A percentile compares a stretch with the other conserved stretches of the same genome.
These are phyloP conservation scores for Dactylellina drechsleri DNA, from an alignment of 2,329 filamentous ascomycete species.

Conservation along the genomic window DNA sequence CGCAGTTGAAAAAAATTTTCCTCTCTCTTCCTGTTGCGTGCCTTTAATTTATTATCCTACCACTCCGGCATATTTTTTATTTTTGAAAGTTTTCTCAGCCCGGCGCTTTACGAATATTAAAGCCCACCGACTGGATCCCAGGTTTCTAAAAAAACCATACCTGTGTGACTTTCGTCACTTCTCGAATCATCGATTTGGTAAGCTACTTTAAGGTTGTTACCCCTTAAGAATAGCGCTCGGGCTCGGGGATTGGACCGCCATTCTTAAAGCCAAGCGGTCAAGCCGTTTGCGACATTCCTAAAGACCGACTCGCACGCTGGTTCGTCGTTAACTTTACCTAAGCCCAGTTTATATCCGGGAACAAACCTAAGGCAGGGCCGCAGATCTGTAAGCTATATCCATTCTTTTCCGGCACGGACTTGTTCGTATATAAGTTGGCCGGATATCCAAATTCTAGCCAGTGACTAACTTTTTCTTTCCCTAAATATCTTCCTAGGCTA, in stretches of 20 bases:
- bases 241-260: conserved; percentile 26
- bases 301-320: conserved; percentile 29
- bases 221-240: conserved; percentile 47
- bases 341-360: conserved; percentile 51
- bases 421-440: conserved; percentile 32
- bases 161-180: conserved; percentile 52
- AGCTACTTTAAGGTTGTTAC: conserved; percentile 48
- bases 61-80: conserved; percentile 14
- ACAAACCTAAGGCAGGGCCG: conserved; percentile 29
- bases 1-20: not conserved
- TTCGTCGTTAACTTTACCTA: conserved; percentile 22
- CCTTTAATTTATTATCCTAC: not conserved
- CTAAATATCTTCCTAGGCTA: conserved; percentile 15
- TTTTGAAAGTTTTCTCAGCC: conserved; percentile 21
- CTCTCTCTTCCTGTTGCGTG: conserved; percentile 15
- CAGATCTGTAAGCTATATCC: conserved; percentile 54
- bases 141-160: conserved; percentile 33
- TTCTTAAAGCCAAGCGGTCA: conserved; percentile 46
- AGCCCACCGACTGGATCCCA: conserved; percentile 2
- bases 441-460: conserved; percentile 12
- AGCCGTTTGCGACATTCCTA: conserved; percentile 55
- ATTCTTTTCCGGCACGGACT: conserved; percentile 41
- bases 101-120: conserved; percentile 26
- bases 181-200: conserved; percentile 52
- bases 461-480: conserved; percentile 12